Base-by-base conservation (phyloP, 495 filamentous ascomycete species). In the Aspergillus carlsbadensis region DNA sequence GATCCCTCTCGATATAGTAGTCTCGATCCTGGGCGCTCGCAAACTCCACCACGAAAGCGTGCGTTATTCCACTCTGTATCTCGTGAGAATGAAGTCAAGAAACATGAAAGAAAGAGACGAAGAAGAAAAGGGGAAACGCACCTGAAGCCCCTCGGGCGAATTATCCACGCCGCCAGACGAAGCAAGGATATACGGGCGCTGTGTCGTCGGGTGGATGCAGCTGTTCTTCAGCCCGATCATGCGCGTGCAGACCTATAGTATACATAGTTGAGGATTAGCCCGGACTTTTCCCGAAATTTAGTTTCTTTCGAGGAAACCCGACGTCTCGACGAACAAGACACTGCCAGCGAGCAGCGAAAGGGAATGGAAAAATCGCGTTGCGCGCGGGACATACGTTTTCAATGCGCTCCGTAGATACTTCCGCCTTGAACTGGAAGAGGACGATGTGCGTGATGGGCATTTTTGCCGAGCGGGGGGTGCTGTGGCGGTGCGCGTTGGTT, bases 71-170 rank as follows among this genome's bases (percentile, higher is more conserved):
- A 52, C 58, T 50, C 65, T 68, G 26, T 31, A 36, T 7, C 5
- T 13, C 14, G 17, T 29, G 37, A 24, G 56, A n/a, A n/a, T n/a
- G n/a, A n/a, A n/a, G n/a, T n/a, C n/a, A n/a, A n/a, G n/a, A 11
- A 5, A 43, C 8, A 41, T 15, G 8, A 6, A 33, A 14, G 33
- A 34, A 5, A 18, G 3, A 15, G 15, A 17, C 18, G n/a, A 47
- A 17, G 20, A n/a, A 20, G 1, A 5, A 21, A 1, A 22, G 53
- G 34, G 35, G 2, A 6, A 40, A 26, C 64, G 51, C 73, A 90
- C 87, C 68, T 87, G 80, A 11, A 78, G 67, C 5, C 82, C 86
- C 67, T 90, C 87, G 0, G 70, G 69, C 1, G 84, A 88, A 62
- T 85, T 87, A 58, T 91, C 82, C 47, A 64, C 68, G 0, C 88